Evolutionary conservation across 2,329 filamentous ascomycete species (phyloP).

Genomic region (Lasiodiplodia gonubiensis): DNA sequence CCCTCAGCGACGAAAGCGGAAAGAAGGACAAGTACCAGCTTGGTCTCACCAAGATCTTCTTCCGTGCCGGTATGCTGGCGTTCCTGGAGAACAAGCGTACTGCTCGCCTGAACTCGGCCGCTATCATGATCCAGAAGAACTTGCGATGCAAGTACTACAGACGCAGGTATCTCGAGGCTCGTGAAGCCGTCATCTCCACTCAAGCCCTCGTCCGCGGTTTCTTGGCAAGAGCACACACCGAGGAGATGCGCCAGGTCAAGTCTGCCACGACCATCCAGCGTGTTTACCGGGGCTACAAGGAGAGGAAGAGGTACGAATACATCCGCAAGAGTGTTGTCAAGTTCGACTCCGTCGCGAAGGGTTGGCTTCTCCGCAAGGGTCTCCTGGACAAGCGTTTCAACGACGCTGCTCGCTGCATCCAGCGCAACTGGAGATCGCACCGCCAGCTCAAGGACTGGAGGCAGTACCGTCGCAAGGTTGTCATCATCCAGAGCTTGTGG

Average conservation of each 20-base stretch:
- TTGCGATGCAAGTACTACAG: conserved; percentile 94
- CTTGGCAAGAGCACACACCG: conserved; percentile 75
- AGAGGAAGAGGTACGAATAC: conserved; percentile 77
- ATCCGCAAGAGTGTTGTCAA: conserved; percentile 84
- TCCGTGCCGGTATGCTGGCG: conserved; percentile 97
- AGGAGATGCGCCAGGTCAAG: conserved; percentile 81
- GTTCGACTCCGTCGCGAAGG: conserved; percentile 89
- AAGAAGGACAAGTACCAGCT: conserved; percentile 87
- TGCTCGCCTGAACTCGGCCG: conserved; percentile 86
- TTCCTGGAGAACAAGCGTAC: conserved; percentile 95
- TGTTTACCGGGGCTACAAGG: conserved; percentile 91
- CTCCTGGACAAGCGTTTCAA: conserved; percentile 94
- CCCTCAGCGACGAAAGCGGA: conserved; percentile 66
- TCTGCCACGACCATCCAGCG: conserved; percentile 94
- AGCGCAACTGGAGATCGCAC: conserved; percentile 86
- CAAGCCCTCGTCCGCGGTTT: conserved; percentile 81
- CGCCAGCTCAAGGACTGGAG: conserved; percentile 81
- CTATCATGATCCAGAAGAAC: conserved; percentile 99
- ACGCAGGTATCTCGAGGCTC: conserved; percentile 84
- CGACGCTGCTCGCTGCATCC: conserved; percentile 88
- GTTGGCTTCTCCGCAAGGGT: conserved; percentile 85
- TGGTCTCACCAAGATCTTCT: conserved; percentile 98
- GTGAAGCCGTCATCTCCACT: conserved; percentile 77
- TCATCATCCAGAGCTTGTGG: conserved; percentile 92
- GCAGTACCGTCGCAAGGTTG: conserved; percentile 85